Evolutionary conservation across 345 rosid species (phyloP).

Genomic region (Lenwebbia sp.): DNA sequence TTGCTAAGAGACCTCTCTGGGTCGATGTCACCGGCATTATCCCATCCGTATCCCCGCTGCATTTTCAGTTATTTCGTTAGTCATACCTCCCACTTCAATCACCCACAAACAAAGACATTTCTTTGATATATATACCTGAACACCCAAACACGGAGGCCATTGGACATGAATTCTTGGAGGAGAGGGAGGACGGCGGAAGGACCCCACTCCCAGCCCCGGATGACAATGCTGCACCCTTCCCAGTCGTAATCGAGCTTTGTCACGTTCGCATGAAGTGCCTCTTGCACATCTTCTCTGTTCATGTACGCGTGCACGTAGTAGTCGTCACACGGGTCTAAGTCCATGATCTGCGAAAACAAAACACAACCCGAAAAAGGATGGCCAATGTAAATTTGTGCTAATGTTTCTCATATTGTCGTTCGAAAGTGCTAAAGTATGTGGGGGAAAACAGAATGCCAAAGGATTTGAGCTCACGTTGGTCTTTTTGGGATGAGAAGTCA

Average conservation of each 20-base stretch:
- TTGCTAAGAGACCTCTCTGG: conserved; percentile 44
- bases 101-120: neutral
- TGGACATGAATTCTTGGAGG: conserved; percentile 36
- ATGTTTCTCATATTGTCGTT: neutral
- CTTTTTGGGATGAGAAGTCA: conserved; percentile 41
- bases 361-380: neutral
- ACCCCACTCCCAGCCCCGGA: conserved; percentile 44
- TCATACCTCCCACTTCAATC: neutral
- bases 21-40: conserved; percentile 83
- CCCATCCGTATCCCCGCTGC: conserved; percentile 83
- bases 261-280: conserved; percentile 68
- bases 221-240: conserved; percentile 54
- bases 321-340: conserved; percentile 64
- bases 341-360: neutral
- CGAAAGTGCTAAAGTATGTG: neutral
- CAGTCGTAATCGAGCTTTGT: conserved; percentile 60
- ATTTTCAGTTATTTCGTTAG: neutral
- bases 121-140: conserved; percentile 23
- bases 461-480: conserved; percentile 6
- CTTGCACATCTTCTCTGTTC: conserved; percentile 61
- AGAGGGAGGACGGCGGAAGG: conserved; percentile 61
- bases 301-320: conserved; percentile 54
- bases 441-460: too few relatives aligned
- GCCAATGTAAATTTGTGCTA: neutral
- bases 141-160: conserved; percentile 60